Base-by-base conservation (phyloP, 139 green algal species). In the Desmodesmus armatus region DNA sequence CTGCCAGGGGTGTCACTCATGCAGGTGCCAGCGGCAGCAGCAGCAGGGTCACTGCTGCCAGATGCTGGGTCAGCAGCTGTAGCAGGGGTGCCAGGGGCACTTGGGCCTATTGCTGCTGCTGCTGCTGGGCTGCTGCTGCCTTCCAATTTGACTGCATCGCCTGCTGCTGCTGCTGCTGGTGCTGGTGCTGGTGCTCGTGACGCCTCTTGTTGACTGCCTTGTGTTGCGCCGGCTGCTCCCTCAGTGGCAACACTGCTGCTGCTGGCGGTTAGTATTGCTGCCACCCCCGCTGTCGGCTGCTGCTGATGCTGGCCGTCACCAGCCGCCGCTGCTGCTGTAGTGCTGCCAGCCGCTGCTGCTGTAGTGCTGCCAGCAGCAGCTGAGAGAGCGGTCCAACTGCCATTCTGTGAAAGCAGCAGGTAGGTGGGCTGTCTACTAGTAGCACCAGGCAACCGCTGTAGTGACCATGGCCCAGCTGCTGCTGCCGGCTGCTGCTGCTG, bases 391-490 rank as follows among this genome's bases (percentile, higher is more conserved):
- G 25, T 58, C 5, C n/a, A n/a, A n/a, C n/a, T n/a, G n/a, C n/a
- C n/a, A n/a, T n/a, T n/a, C n/a, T n/a, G n/a, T n/a, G n/a, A n/a
- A n/a, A n/a, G 44, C 78, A 84, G 41, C 78, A 84, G 55, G 63
- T 84, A 84, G 4, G 62, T 84, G 40, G 63, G 78, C 62, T 66
- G 60, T 21, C 27, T 5, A 19, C 6, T 2, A 25, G 9, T 39
- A 27, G 55, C 58, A 7, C 76, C 76, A n/a, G 76, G 80, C 3
- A 85, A 41, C 7, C 35, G 40, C 66, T 70, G 47, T 47, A 78
- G 80, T 31, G 47, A 79, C 44, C 78, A 76, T 2, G 78, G 78
- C 78, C 75, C 62, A 5, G 78, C 60, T 41, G 69, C 51, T 37
- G 69, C 51, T 39, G 67, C 69, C 13, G 33, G 58, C 77, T 31